phyloP scores from a whole-genome alignment of 352 stramenopile species.

The Phytophthora vignae region DNA sequence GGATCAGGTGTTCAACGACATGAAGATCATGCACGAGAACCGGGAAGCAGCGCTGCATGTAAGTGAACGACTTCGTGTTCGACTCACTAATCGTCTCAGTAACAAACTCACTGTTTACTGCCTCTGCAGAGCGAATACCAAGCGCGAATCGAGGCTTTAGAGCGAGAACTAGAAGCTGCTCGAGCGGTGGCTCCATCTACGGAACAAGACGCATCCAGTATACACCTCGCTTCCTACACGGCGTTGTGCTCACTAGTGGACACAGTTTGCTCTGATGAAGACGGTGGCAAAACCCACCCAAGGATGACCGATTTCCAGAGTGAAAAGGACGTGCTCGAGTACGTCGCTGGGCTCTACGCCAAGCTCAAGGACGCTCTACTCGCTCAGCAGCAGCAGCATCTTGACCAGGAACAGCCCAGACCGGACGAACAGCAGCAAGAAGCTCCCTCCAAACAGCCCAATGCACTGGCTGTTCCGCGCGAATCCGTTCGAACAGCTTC shows the following conservation, averaged over 20 bases:
- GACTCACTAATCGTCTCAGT: background rate
- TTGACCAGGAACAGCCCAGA: background rate
- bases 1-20: slow-evolving; percentile 56
- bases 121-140: slow-evolving; percentile 50
- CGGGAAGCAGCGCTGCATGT: slow-evolving; percentile 57
- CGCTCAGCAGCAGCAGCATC: background rate
- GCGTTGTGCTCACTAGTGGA: slow-evolving; percentile 63
- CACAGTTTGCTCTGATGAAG: background rate
- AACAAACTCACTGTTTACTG: background rate
- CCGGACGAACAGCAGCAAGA: background rate
- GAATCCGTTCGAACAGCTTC: background rate
- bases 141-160: slow-evolving; percentile 41
- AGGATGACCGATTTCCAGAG: slow-evolving; percentile 35
- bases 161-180: slow-evolving; percentile 36
- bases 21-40: slow-evolving; percentile 61
- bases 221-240: slow-evolving; percentile 47
- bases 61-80: slow-evolving; percentile 4
- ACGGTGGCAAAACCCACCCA: slow-evolving; percentile 29
- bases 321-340: slow-evolving; percentile 36
- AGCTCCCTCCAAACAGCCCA: background rate
- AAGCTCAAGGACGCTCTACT: slow-evolving; percentile 37
- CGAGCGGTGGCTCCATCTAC: slow-evolving; percentile 9
- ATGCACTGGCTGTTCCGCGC: background rate
- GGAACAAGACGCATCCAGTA: background rate
- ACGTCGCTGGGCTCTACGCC: slow-evolving; percentile 50